Evolutionary conservation across 1,284 basidiomycete species (phyloP).

Genomic region (Irpex sp.): DNA sequence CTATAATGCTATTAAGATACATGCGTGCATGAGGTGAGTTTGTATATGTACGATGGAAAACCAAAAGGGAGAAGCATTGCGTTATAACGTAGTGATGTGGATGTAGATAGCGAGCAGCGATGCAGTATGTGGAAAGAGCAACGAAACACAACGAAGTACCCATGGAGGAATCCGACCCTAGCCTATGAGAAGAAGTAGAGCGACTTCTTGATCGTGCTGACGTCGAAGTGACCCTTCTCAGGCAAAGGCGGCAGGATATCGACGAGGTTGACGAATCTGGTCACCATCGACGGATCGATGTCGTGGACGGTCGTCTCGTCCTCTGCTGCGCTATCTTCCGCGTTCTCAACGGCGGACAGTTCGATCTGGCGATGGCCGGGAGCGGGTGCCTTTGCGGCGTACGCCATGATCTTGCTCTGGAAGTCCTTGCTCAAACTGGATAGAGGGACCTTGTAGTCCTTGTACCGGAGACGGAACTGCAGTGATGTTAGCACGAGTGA

Average conservation of each 20-base stretch:
- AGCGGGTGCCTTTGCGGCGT: neutral
- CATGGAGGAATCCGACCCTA: neutral
- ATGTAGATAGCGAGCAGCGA: neutral
- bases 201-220: slow-evolving; percentile 77
- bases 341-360: slow-evolving; percentile 7
- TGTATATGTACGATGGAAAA: neutral
- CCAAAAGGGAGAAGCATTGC: neutral
- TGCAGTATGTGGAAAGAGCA: neutral
- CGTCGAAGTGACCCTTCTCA: slow-evolving; percentile 84
- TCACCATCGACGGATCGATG: neutral
- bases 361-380: neutral
- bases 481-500: neutral
- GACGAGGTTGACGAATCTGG: slow-evolving; percentile 69
- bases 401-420: neutral
- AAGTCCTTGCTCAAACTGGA: slow-evolving; percentile 20
- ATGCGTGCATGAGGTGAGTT: neutral
- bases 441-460: slow-evolving; percentile 69
- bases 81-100: neutral
- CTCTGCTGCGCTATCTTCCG: slow-evolving; percentile 18
- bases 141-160: neutral
- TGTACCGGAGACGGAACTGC: slow-evolving; percentile 78
- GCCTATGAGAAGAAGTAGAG: slow-evolving; percentile 86
- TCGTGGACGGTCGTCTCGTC: neutral
- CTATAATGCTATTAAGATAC: slow-evolving; percentile 7
- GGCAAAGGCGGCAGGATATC: slow-evolving; percentile 84